phyloP scores from a whole-genome alignment of 1,284 basidiomycete species.

The Xerocomus nothofagi region DNA sequence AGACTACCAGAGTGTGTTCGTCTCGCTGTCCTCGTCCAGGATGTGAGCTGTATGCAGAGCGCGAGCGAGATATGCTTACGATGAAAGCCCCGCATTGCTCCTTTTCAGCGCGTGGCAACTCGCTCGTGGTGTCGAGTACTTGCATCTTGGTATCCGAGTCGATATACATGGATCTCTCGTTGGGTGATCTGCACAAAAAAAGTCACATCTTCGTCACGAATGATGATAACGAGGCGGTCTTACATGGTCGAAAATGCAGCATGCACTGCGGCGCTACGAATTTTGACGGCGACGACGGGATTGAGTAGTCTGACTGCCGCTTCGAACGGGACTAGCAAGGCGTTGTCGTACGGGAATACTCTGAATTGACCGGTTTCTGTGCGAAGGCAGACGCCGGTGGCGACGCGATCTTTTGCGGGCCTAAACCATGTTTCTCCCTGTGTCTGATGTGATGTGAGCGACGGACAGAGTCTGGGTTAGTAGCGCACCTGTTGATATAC shows the following conservation, averaged over 20 bases:
- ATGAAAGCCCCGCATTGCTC: slow-evolving; percentile 85
- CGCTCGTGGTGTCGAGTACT: slow-evolving; percentile 62
- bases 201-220: background rate
- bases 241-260: slow-evolving; percentile 59
- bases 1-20: slow-evolving; percentile 72
- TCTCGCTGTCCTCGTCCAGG: slow-evolving; percentile 49
- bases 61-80: slow-evolving; percentile 42
- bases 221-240: background rate
- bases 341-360: slow-evolving; percentile 72
- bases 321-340: slow-evolving; percentile 65
- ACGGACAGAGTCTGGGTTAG: background rate
- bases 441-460: slow-evolving; percentile 37
- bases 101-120: slow-evolving; percentile 74
- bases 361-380: slow-evolving; percentile 64
- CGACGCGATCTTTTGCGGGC: slow-evolving; percentile 45
- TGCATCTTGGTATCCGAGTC: slow-evolving; percentile 73
- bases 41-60: background rate
- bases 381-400: slow-evolving; percentile 65
- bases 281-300: slow-evolving; percentile 78
- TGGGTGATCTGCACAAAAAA: slow-evolving; percentile 3
- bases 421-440: slow-evolving; percentile 60
- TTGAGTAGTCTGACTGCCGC: slow-evolving; percentile 71
- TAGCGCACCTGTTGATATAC: slow-evolving; percentile 34
- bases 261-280: slow-evolving; percentile 77
- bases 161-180: slow-evolving; percentile 50